These are phyloP conservation scores for Suaeda aralocaspica DNA, from an alignment of 148 eudicot species.

Conservation along the genomic window DNA sequence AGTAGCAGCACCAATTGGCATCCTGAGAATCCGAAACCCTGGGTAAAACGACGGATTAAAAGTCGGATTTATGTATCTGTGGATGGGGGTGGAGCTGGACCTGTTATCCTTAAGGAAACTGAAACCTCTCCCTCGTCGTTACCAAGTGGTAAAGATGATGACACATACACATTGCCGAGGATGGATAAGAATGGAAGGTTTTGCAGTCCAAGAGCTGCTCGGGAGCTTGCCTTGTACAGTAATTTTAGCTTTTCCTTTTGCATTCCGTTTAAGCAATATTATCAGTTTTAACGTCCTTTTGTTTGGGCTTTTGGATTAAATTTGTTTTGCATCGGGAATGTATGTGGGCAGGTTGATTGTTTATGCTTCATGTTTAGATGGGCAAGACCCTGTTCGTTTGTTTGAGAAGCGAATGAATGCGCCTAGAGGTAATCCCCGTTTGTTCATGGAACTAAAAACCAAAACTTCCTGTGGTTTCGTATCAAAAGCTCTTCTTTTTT, in stretches of 20 bases:
- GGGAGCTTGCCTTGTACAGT: conserved; percentile 83
- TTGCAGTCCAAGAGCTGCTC: conserved; percentile 88
- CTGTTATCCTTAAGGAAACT: conserved; percentile 13
- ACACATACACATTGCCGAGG: conserved; percentile 36
- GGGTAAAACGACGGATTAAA: conserved; percentile 6
- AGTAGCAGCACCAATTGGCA: not conserved
- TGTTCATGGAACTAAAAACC: not conserved
- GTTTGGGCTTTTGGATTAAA: not conserved
- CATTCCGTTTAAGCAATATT: not conserved
- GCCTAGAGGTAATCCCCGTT: conserved; percentile 42
- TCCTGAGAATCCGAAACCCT: conserved; percentile 6
- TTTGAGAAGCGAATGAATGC: conserved; percentile 72
- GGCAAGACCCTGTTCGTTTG: conserved; percentile 76
- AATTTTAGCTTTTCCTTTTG: not conserved
- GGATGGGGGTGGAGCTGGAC: conserved; percentile 4
- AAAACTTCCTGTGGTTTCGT: not conserved
- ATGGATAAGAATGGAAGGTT: conserved; percentile 81
- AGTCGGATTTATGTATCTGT: conserved; percentile 7
- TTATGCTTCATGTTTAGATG: conserved; percentile 80
- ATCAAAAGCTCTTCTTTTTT: not conserved
- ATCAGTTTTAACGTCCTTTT: not conserved
- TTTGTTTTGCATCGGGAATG: conserved; percentile 3
- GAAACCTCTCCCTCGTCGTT: conserved; percentile 14
- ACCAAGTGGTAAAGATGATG: conserved; percentile 18
- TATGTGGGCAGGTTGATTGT: conserved; percentile 43